Evolutionary conservation across 345 rosid genomes (phyloP), one percentile per base, ranked within the genome.

Genomic region (Aegle marmelos): DNA sequence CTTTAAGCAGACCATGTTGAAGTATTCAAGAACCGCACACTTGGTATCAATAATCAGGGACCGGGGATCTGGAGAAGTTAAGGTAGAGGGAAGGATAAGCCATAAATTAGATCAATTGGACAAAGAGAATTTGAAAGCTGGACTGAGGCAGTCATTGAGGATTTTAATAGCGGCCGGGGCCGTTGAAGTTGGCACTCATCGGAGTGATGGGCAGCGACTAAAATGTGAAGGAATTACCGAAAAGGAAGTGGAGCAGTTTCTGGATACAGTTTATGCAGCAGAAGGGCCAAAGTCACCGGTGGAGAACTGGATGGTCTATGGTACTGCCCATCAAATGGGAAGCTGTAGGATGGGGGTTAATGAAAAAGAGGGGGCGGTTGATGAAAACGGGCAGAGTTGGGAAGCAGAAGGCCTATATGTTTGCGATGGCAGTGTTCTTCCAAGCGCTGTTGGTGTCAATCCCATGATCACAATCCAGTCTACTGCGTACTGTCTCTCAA

Each of bases 391-490:
- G 10, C 85, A 89, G 78, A 82, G 89, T 34, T 91, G 96, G 89
- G 93, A 88, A 81, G 93, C 90, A 34, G 85, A 87, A 77, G 83
- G 82, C 31, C 76, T 90, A 77, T 86, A 73, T 79, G 92, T 86
- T 3, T 88, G 92, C 34, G 94, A 91, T 80, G 92, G 74, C 70
- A 92, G 94, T 65, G 85, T 79, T 16, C 63, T 92, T 65, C 96
- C 94, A 4, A 84, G 79, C 81, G 96, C 94, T 33, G 69, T 87
- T 68, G 96, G 96, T 54, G 86, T 92, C 48, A 91, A 91, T 80
- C 92, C 94, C 73, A 90, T 90, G 96, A 89, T 90, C 63, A 91
- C 96, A 31, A 84, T 90, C 68, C 88, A 86, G 87, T 78, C 94
- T 68, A 90, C 92, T 7, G 92, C 96, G 66, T 88, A 89, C 67